phyloP scores from a whole-genome alignment of 192 early-diverging fungal species.

The Spinellus fusiger region DNA sequence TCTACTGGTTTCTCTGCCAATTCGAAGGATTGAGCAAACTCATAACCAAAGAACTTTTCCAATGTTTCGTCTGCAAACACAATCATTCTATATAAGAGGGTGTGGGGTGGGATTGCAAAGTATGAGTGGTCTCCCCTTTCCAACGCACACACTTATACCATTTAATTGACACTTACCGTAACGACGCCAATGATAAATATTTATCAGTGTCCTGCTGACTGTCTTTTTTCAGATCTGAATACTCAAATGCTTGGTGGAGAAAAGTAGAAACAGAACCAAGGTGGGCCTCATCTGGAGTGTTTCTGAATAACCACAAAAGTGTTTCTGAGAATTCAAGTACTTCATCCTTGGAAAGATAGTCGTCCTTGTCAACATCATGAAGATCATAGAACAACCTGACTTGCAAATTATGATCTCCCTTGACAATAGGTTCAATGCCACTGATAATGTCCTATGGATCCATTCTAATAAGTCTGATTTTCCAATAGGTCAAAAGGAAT shows the following conservation, averaged over 20 bases:
- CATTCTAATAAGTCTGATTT: background rate
- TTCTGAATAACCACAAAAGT: conserved; percentile 57
- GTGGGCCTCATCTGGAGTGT: conserved; percentile 40
- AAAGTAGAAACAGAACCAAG: conserved; percentile 46
- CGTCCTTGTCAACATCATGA: conserved; percentile 58
- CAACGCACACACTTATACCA: background rate
- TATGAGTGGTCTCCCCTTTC: background rate
- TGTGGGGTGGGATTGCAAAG: no score
- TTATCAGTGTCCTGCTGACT: background rate
- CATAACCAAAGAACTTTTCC: conserved; percentile 76
- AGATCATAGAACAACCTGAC: conserved; percentile 72
- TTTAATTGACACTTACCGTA: conserved; percentile 8
- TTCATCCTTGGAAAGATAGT: conserved; percentile 60
- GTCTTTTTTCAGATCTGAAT: conserved; percentile 21
- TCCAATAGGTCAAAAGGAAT: background rate
- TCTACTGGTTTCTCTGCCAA: conserved; percentile 50
- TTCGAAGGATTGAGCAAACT: conserved; percentile 56
- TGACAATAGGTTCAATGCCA: conserved; percentile 62
- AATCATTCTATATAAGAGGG: conserved; percentile 50
- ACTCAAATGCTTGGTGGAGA: conserved; percentile 52
- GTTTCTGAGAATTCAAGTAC: conserved; percentile 74
- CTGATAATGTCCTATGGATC: conserved; percentile 55
- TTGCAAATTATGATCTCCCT: conserved; percentile 59
- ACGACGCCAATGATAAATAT: conserved; percentile 18
- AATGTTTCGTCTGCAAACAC: conserved; percentile 81